These are phyloP conservation scores for Rickenella mellea DNA, from an alignment of 768 basidiomycete genomes.

Conservation along the genomic window DNA sequence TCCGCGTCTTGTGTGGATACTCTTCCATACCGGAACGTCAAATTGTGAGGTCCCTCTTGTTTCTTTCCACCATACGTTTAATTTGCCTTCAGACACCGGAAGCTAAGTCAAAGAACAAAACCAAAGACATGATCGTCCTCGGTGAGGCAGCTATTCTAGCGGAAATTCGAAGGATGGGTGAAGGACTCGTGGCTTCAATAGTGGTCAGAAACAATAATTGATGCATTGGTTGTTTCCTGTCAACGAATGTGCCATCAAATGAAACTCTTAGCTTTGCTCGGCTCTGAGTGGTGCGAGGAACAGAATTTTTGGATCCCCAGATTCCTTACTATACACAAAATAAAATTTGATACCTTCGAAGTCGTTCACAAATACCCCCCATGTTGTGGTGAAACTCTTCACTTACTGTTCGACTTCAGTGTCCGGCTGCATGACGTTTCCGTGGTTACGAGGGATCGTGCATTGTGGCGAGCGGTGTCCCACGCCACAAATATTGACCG, in stretches of 20 bases:
- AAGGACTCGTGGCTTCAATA: slow-evolving; percentile 51
- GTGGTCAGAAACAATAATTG: slow-evolving; percentile 5
- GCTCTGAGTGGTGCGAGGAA: slow-evolving; percentile 1
- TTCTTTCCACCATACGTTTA: not conserved
- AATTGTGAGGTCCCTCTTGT: slow-evolving; percentile 14
- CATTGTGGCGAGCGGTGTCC: no score
- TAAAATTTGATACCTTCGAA: no score
- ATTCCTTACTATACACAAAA: slow-evolving; percentile 11
- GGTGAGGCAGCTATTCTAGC: slow-evolving; percentile 58
- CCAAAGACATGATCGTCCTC: slow-evolving; percentile 53
- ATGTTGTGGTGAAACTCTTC: no score
- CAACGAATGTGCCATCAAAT: no score
- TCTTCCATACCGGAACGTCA: slow-evolving; percentile 47
- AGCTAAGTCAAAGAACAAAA: slow-evolving; percentile 27
- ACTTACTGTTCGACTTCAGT: no score
- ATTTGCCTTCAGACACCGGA: not conserved
- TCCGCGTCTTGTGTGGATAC: slow-evolving; percentile 78
- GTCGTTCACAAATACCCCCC: no score
- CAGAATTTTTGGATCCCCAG: slow-evolving; percentile 1
- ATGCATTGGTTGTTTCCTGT: not conserved
- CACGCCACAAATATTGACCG: no score
- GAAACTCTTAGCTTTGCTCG: not conserved
- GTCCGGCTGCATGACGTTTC: no score
- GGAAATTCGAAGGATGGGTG: slow-evolving; percentile 73
- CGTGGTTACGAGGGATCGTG: no score